Evolutionary conservation across 805 yeast species (phyloP), one percentile per base, ranked within the genome.

Genomic region (Teunomyces aglyptinius): DNA sequence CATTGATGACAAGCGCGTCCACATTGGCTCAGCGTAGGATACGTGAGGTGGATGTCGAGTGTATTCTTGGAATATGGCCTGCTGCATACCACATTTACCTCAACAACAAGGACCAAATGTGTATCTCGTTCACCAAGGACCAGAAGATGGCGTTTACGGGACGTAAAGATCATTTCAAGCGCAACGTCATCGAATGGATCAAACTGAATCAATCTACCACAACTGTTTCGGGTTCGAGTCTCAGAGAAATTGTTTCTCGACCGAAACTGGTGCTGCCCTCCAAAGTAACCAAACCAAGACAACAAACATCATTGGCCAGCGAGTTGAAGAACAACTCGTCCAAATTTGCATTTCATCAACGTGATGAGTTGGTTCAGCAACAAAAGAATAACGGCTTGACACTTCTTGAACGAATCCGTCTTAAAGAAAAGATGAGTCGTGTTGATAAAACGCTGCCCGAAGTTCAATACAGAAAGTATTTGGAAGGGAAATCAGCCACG

Each of bases 381-480:
- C 47, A 38, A 16, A 58, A 55, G 24, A 49, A 46, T 32, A 54
- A 51, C 15, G 74, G 74, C 1, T 52, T 64, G 7, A 57, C 72
- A 1, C 52, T 76, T 5, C 49, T 75, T 10, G 75, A 76, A 36
- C 57, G 79, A 38, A 71, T 75, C 41, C 63, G 60, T 44, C 46
- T 55, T 36, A 73, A 68, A 51, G 77, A 76, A 46, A 53, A 55
- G 16, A 26, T 12, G 13, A 52, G 48, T 12, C 57, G 45, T 13
- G 39, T 50, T 5, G 47, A 45, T 1, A 32, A 44, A 15, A 32
- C 24, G 19, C 49, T 49, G 6, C 65, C 70, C 0, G 58, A 61
- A 35, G 46, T 48, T 22, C 56, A 55, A 29, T 57, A 64, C 46
- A 38, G 59, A 6, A 26, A 48, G 6, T 61, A 56, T 47, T 51